A percentile compares a stretch with the other conserved stretches of the same genome.
phyloP scores from a whole-genome alignment of 1,284 basidiomycete genomes.

The Veloporphyrellus conicus region DNA sequence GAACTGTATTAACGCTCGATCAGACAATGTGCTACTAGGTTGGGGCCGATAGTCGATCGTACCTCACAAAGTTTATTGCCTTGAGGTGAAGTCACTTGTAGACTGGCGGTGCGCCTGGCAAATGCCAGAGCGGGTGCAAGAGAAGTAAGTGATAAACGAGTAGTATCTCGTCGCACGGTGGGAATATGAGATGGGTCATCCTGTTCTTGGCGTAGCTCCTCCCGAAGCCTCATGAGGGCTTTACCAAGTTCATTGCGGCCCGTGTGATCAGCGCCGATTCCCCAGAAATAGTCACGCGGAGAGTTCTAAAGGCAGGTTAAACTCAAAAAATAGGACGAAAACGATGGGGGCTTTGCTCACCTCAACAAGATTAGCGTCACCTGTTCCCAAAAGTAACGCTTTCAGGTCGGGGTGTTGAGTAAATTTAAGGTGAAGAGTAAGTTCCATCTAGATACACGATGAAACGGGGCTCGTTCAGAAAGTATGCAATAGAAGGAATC shows the following conservation, averaged over 20 bases:
- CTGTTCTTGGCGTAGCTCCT: constrained; percentile 40
- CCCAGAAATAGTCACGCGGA: constrained; percentile 68
- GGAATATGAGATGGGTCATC: constrained; percentile 27
- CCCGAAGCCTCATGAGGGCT: constrained; percentile 55
- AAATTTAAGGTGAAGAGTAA: constrained; percentile 56
- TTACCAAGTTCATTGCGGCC: constrained; percentile 72
- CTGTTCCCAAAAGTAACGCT: constrained; percentile 53
- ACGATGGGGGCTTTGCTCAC: constrained; percentile 32
- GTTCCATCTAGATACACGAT: constrained; percentile 51
- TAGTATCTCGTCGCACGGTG: constrained; percentile 25
- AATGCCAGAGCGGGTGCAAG: constrained; percentile 8
- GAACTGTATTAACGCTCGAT: constrained; percentile 37
- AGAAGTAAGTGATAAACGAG: constrained; percentile 31
- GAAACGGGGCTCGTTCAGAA: not conserved
- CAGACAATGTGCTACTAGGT: not conserved
- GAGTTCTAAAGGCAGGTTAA: constrained; percentile 44
- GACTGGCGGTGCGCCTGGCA: constrained; percentile 1
- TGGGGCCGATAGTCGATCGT: constrained; percentile 1
- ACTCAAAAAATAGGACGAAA: not conserved
- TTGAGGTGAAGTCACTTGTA: constrained; percentile 6
- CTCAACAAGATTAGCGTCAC: constrained; percentile 58
- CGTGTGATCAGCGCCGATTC: constrained; percentile 52
- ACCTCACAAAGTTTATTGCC: constrained; percentile 34
- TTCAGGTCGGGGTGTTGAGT: constrained; percentile 56
- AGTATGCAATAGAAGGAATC: not conserved